A percentile compares a stretch with the other conserved stretches of the same genome.
phyloP scores from a whole-genome alignment of 2,329 filamentous ascomycete species.

The Aspergillus clavatus region DNA sequence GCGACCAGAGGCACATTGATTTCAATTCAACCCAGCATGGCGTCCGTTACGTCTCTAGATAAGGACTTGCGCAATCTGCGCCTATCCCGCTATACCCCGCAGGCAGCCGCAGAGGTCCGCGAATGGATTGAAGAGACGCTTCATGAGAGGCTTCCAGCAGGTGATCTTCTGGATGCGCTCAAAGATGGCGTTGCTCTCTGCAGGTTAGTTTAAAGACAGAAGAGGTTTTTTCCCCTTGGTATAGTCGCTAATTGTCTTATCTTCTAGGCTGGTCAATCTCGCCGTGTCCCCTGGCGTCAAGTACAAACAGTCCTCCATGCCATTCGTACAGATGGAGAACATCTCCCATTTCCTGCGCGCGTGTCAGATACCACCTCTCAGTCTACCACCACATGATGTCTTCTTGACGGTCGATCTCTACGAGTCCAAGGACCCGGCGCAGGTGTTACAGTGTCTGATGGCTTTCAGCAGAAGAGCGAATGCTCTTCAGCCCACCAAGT shows the following conservation, averaged over 20 bases:
- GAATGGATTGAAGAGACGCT: slow-evolving; percentile 81
- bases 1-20: neutral
- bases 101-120: slow-evolving; percentile 78
- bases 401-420: slow-evolving; percentile 97
- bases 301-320: slow-evolving; percentile 90
- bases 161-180: slow-evolving; percentile 76
- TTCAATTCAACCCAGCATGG: slow-evolving; percentile 56
- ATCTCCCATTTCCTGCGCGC: slow-evolving; percentile 92
- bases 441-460: slow-evolving; percentile 86
- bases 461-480: slow-evolving; percentile 88
- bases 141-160: slow-evolving; percentile 64
- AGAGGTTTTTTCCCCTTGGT: neutral
- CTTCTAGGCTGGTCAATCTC: slow-evolving; percentile 70
- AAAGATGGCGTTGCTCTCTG: slow-evolving; percentile 91
- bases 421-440: slow-evolving; percentile 91
- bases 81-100: slow-evolving; percentile 86
- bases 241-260: slow-evolving; percentile 17
- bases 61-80: slow-evolving; percentile 93
- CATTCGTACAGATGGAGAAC: slow-evolving; percentile 99
- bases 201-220: slow-evolving; percentile 58
- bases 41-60: slow-evolving; percentile 87
- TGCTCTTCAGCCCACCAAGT: slow-evolving; percentile 64
- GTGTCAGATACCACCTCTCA: slow-evolving; percentile 78
- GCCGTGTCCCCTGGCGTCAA: slow-evolving; percentile 72
- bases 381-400: slow-evolving; percentile 85